phyloP scores from a whole-genome alignment of 805 yeast species.

The Wickerhamiella spandovensis region DNA sequence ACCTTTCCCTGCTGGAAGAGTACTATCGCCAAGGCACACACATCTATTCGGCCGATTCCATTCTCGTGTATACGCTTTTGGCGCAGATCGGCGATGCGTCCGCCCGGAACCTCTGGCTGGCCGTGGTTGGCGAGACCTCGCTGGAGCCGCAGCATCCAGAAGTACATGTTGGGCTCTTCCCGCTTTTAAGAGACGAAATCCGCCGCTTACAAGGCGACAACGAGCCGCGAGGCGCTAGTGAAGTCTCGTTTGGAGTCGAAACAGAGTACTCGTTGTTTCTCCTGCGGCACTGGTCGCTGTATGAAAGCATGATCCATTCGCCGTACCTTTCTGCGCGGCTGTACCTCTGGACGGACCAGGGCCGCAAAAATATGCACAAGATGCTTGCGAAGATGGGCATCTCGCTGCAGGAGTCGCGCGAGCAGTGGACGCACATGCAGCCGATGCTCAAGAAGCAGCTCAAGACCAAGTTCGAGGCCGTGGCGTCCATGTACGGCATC shows the following conservation, averaged over 20 bases:
- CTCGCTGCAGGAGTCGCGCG: conserved; percentile 74
- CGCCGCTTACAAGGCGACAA: conserved; percentile 40
- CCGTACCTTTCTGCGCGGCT: conserved; percentile 80
- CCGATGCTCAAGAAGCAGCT: conserved; percentile 61
- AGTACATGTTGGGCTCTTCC: conserved; percentile 58
- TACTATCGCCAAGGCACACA: conserved; percentile 82
- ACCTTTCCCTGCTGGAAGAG: conserved; percentile 44
- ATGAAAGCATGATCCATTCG: conserved; percentile 84
- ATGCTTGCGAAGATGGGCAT: conserved; percentile 96
- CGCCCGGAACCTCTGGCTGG: conserved; percentile 61
- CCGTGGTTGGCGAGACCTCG: conserved; percentile 80
- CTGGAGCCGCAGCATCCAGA: conserved; percentile 56
- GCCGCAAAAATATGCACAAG: conserved; percentile 72
- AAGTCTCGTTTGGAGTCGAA: conserved; percentile 43
- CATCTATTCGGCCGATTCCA: conserved; percentile 56
- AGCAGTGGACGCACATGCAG: conserved; percentile 86
- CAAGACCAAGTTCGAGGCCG: conserved; percentile 52
- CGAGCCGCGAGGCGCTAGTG: conserved; percentile 16
- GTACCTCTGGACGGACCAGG: conserved; percentile 82
- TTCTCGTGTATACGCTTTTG: conserved; percentile 67
- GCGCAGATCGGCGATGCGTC: conserved; percentile 74
- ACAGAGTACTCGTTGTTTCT: conserved; percentile 77
- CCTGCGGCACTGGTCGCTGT: conserved; percentile 83
- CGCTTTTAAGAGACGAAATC: conserved; percentile 72
- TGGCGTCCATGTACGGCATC: conserved; percentile 62